Conservation (phyloP, 805 yeast species). For the Kuraishia hungarica region DNA sequence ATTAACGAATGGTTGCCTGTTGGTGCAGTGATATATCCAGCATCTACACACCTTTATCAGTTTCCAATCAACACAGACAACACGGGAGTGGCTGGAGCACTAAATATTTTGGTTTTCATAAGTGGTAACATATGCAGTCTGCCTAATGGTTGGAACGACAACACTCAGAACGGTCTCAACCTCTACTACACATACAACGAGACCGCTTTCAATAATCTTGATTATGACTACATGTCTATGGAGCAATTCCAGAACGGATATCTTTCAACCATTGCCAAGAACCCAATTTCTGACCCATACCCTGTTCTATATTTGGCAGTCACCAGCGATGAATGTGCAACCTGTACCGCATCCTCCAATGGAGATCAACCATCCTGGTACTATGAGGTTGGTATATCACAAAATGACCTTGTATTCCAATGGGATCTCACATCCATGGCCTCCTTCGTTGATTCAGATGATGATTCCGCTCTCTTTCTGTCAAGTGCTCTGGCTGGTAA, state of each 20-base stretch:
- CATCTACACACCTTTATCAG: conserved; percentile 31
- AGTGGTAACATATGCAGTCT: conserved; percentile 41
- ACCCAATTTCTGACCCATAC: conserved; percentile 6
- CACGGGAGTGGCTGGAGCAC: conserved; percentile 34
- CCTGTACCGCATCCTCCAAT: neutral
- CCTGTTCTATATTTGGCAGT: conserved; percentile 14
- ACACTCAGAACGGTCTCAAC: conserved; percentile 13
- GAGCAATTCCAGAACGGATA: conserved; percentile 16
- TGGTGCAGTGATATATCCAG: conserved; percentile 20
- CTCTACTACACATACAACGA: conserved; percentile 18
- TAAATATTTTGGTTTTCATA: conserved; percentile 37
- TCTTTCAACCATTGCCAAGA: conserved; percentile 13
- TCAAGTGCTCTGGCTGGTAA: conserved; percentile 22
- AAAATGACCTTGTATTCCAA: conserved; percentile 53
- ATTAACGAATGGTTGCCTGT: conserved; percentile 15
- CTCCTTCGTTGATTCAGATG: conserved; percentile 60
- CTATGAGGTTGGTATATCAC: conserved; percentile 61
- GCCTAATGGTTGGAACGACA: conserved; percentile 13
- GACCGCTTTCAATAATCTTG: conserved; percentile 8
- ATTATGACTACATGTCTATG: conserved; percentile 7
- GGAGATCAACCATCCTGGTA: conserved; percentile 32
- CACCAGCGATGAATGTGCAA: conserved; percentile 8
- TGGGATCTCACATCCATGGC: conserved; percentile 58
- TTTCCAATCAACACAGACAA: conserved; percentile 33
- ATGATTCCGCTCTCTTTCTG: conserved; percentile 53